Base-by-base conservation (phyloP, 495 filamentous ascomycete species). In the Daldinia loculata region DNA sequence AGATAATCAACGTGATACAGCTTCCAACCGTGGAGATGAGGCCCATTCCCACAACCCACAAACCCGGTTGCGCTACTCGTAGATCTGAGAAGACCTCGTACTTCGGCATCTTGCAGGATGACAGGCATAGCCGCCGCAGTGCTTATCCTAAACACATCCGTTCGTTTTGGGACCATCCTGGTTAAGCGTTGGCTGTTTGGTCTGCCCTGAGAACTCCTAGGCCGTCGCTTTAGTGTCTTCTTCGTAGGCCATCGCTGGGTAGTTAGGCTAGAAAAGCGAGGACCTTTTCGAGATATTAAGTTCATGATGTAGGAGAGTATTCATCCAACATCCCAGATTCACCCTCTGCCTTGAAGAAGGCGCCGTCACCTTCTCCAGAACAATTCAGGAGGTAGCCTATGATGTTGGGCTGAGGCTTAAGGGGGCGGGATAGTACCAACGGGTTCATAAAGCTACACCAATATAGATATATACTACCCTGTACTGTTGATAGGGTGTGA, bases 391-490 rank as follows among this genome's bases (percentile, higher is more conserved):
- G 2, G 6, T 84, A 89, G 3, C 80, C 84, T 17, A 32, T 32
- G 85, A 85, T 65, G 84, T 92, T 17, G 78, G 91, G 30, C 81
- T 89, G 41, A 87, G 91, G 75, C 87, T 92, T 55, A 87, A 86
- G 22, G 81, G 86, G 43, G 86, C 89, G 56, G 76, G 97, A 34
- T 91, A 93, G 66, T 81, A 83, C 56, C 86, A 90, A 63, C 75
- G 83, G 26, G 83, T 89, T 74, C 94, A 93, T 74, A 86, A 90
- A 59, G 88, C 90, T 55, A 80, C 82, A 17, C 86, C 87, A 48
- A 90, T 93, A 74, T 88, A 91, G 63, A 90, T 98, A 69, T 98
- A 93, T 78, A 92, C 14, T 91, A 97, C 29, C 4, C 29, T 14
- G 88, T 96, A 29, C 90, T 90, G 94, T 59, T 85, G 84, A n/a